Evolutionary conservation across 495 filamentous ascomycete genomes (phyloP).

Genomic region (Penicillium robsamsonii): DNA sequence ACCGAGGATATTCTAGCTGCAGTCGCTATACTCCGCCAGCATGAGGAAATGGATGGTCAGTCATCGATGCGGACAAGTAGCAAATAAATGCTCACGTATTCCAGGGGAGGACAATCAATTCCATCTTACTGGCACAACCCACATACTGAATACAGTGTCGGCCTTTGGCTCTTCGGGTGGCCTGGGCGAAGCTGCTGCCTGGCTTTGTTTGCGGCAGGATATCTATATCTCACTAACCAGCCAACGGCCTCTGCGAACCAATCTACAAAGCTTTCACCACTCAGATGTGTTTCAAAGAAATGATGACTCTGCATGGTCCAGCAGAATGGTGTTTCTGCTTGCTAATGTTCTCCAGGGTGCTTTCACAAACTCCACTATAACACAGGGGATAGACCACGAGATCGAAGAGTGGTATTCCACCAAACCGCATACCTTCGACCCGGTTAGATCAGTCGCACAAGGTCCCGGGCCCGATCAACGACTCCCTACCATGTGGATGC

Average conservation of each 20-base stretch:
- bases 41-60: slow-evolving; percentile 35
- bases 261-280: slow-evolving; percentile 24
- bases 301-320: slow-evolving; percentile 34
- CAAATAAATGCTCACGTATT: background rate
- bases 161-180: slow-evolving; percentile 30
- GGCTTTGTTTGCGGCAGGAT: slow-evolving; percentile 33
- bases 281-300: slow-evolving; percentile 28
- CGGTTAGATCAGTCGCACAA: slow-evolving; percentile 19
- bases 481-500: slow-evolving; percentile 31
- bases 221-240: slow-evolving; percentile 30
- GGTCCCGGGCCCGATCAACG: slow-evolving; percentile 9
- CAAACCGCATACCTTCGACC: slow-evolving; percentile 30
- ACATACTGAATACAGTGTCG: slow-evolving; percentile 31
- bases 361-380: slow-evolving; percentile 12
- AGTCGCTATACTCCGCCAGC: slow-evolving; percentile 32
- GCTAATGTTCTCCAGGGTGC: slow-evolving; percentile 26
- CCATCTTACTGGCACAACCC: slow-evolving; percentile 30
- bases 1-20: slow-evolving; percentile 30
- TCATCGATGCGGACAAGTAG: background rate
- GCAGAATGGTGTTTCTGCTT: slow-evolving; percentile 30
- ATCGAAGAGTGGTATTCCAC: slow-evolving; percentile 26
- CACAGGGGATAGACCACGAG: slow-evolving; percentile 1
- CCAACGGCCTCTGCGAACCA: slow-evolving; percentile 26
- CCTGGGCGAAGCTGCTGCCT: slow-evolving; percentile 33
- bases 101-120: slow-evolving; percentile 35